Conservation (phyloP, 257 asterid species). For the Penstemon newberryi region DNA sequence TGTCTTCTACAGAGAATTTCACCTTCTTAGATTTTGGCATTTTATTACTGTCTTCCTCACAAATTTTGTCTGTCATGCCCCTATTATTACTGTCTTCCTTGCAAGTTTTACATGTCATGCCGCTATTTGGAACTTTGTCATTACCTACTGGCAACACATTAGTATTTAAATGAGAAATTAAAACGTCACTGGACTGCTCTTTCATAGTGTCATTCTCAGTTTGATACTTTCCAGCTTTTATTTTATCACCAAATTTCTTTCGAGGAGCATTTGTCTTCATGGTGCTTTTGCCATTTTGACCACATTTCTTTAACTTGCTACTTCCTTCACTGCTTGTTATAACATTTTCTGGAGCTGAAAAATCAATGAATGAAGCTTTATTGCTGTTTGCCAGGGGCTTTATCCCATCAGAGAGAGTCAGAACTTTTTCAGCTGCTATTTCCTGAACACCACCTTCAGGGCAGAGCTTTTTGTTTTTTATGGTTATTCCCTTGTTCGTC, state of each 20-base stretch:
- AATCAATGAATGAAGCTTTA: constrained; percentile 15
- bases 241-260: constrained; percentile 21
- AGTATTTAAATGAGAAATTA: constrained; percentile 29
- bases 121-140: constrained; percentile 28
- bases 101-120: constrained; percentile 25
- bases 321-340: constrained; percentile 30
- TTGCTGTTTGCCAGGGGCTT: constrained; percentile 28
- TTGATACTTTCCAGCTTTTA: constrained; percentile 29
- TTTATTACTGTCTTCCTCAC: constrained; percentile 20
- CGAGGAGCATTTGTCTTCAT: constrained; percentile 25
- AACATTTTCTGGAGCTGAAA: constrained; percentile 36
- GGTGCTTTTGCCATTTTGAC: constrained; percentile 25
- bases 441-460: constrained; percentile 31
- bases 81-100: constrained; percentile 19
- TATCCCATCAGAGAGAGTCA: constrained; percentile 30
- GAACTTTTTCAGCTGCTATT: constrained; percentile 21
- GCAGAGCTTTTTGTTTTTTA: constrained; percentile 26
- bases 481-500: constrained; percentile 29
- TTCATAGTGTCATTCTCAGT: constrained; percentile 30
- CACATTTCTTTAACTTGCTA: constrained; percentile 27
- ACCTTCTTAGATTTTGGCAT: constrained; percentile 45
- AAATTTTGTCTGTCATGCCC: constrained; percentile 23
- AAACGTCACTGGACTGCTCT: constrained; percentile 28
- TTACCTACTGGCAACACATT: constrained; percentile 30
- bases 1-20: constrained; percentile 42